These are phyloP conservation scores for Penicillium turbatum DNA, from an alignment of 495 filamentous ascomycete species.

Conservation along the genomic window DNA sequence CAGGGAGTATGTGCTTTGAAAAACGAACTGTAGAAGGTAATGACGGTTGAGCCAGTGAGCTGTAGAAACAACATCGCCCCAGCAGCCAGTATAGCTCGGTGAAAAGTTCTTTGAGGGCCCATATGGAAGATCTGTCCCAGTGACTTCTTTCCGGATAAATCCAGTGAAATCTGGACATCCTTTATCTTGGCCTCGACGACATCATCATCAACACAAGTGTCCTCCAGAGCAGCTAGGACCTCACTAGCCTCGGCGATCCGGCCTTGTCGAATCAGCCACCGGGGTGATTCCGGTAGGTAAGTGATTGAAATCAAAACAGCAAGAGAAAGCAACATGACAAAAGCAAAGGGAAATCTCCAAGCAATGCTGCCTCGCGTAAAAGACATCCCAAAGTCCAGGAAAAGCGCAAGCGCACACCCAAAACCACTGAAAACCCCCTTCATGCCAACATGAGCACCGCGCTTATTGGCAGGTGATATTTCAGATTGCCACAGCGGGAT, in stretches of 20 bases:
- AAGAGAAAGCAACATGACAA: slow-evolving; percentile 36
- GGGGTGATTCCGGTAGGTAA: slow-evolving; percentile 41
- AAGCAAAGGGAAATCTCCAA: slow-evolving; percentile 49
- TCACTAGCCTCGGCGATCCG: slow-evolving; percentile 31
- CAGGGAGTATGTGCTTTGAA: background rate
- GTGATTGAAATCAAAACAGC: slow-evolving; percentile 30
- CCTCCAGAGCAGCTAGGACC: slow-evolving; percentile 40
- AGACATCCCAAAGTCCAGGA: slow-evolving; percentile 53
- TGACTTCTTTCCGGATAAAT: slow-evolving; percentile 8
- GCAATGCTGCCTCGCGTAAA: slow-evolving; percentile 36
- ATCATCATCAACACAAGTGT: slow-evolving; percentile 24
- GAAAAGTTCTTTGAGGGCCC: slow-evolving; percentile 22
- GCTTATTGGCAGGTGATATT: slow-evolving; percentile 51
- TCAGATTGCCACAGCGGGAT: slow-evolving; percentile 65
- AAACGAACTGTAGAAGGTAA: slow-evolving; percentile 26
- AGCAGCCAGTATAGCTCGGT: slow-evolving; percentile 20
- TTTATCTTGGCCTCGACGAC: slow-evolving; percentile 13
- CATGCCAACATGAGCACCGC: slow-evolving; percentile 55
- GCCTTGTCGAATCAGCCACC: slow-evolving; percentile 40
- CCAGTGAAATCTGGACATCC: slow-evolving; percentile 21
- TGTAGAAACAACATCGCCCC: slow-evolving; percentile 19
- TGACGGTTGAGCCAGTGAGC: slow-evolving; percentile 23
- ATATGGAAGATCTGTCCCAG: slow-evolving; percentile 16
- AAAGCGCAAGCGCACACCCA: slow-evolving; percentile 49
- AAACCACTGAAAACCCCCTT: slow-evolving; percentile 57